A percentile compares a stretch with the other conserved stretches of the same genome.
Evolutionary conservation across 2,329 filamentous ascomycete genomes (phyloP).

Genomic region (Stachybotrys elegans): DNA sequence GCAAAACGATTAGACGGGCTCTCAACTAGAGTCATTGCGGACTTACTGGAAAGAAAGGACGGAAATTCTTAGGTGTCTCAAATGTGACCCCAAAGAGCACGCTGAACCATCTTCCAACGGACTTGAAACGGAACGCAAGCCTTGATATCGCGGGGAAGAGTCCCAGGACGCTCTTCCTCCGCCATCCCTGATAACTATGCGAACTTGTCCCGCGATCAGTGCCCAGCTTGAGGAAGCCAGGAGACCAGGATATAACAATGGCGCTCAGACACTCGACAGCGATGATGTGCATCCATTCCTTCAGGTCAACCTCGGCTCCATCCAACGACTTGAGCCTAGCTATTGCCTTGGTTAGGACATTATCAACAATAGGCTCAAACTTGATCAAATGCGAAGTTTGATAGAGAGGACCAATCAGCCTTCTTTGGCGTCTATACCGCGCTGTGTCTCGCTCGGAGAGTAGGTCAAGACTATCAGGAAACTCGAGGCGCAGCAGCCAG

Average conservation of each 20-base stretch:
- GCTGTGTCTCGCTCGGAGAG: conserved; percentile 41
- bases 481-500: conserved; percentile 28
- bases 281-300: conserved; percentile 53
- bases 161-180: conserved; percentile 47
- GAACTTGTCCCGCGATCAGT: conserved; percentile 42
- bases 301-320: conserved; percentile 39
- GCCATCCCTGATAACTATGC: conserved; percentile 46
- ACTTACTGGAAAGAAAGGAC: conserved; percentile 44
- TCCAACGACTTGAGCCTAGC: conserved; percentile 28
- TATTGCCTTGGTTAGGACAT: conserved; percentile 30
- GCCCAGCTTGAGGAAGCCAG: conserved; percentile 36
- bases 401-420: conserved; percentile 45
- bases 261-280: conserved; percentile 47
- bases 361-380: conserved; percentile 35
- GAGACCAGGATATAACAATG: conserved; percentile 47
- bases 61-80: conserved; percentile 35
- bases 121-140: conserved; percentile 30
- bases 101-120: conserved; percentile 33
- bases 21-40: not conserved
- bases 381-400: conserved; percentile 35
- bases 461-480: conserved; percentile 43
- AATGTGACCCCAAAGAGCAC: conserved; percentile 41
- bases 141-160: conserved; percentile 40
- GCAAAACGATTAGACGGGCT: not conserved
- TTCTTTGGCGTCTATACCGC: conserved; percentile 43